Conservation (phyloP, 2,329 filamentous ascomycete species). For the Xylogone sp. region DNA sequence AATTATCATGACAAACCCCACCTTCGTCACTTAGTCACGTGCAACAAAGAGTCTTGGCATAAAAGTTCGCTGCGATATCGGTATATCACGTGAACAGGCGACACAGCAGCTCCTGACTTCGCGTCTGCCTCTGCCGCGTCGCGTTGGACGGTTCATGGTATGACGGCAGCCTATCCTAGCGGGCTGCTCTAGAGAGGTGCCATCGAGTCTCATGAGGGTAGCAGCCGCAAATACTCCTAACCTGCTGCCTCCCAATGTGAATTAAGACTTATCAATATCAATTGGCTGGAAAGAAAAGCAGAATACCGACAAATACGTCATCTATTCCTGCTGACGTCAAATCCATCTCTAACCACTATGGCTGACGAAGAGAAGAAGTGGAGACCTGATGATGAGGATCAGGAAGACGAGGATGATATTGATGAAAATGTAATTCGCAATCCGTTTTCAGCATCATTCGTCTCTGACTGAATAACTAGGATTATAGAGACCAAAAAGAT, state of each 20-base stretch:
- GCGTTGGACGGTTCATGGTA: not conserved
- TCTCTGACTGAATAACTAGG: slow-evolving; percentile 42
- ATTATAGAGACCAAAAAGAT: slow-evolving; percentile 91
- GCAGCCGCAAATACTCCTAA: too few relatives aligned
- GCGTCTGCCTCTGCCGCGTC: not conserved
- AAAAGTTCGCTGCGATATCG: not conserved
- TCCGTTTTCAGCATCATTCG: not conserved
- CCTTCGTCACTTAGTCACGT: too few relatives aligned
- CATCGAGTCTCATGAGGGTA: not conserved
- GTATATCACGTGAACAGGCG: not conserved
- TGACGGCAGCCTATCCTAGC: not conserved
- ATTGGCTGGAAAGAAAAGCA: not conserved
- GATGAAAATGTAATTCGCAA: slow-evolving; percentile 60
- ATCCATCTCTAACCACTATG: not conserved
- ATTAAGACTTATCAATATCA: too few relatives aligned
- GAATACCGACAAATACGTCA: not conserved
- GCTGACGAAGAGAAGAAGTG: slow-evolving; percentile 6
- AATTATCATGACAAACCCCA: too few relatives aligned
- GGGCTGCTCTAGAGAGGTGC: not conserved
- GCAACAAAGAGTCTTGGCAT: too few relatives aligned
- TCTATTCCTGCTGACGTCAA: not conserved
- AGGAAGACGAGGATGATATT: slow-evolving; percentile 66
- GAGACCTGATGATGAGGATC: slow-evolving; percentile 44
- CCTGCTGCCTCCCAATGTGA: too few relatives aligned
- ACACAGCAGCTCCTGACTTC: not conserved